Base-by-base conservation (phyloP, 2,329 filamentous ascomycete genomes). In the Chalaropsis thielavioides region DNA sequence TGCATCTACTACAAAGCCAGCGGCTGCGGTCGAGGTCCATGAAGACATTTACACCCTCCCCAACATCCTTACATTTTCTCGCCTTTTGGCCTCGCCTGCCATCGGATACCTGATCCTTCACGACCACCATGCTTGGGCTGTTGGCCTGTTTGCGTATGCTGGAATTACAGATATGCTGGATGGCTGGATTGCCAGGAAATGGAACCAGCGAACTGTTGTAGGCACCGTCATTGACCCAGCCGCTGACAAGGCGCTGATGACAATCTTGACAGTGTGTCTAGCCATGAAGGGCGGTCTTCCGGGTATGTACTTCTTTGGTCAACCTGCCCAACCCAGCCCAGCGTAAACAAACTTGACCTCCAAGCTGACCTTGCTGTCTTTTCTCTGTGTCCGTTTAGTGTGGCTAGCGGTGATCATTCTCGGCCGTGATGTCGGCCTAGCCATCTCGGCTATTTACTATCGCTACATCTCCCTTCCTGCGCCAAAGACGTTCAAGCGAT, bases 41-140 rank as follows among this genome's bases (percentile, higher is more conserved):
- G 94, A 99, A 76, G 91, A 99, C 72, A 96, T 99, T 72, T 96
- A 95, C 78, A 99, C 90, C 43, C 73, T 99, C n/a, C 94, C 94
- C 49, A 99, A 99, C 73, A 80, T 95, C 68, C 81, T 99, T 63
- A 99, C 94, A 1, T 86, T 92, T 69, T 89, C 90, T 1, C 88
- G 94, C 2, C 83, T 99, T 46, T 73, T 89, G 62, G 87, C 89
- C 1, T 89, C 94, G 0, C 94, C 94, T 0, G 79, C 88, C 38
- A 84, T 96, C 59, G 94, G 92, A 65, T 97, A 96, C 73, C 83
- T 94, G 24, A 86, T 99, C 66, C 80, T 97, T 2, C 83, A 95
- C 70, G 87, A 94, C 72, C 82, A 91, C 54, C 87, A 95, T 73
- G 80, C 82, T 40, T 85, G 84, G 76, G 91, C 94, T 0, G 79